Percentiles rank a stretch among this genome's conserved stretches.
Conservation (phyloP, 2,329 filamentous ascomycete genomes). For the Dactylellina sp. region DNA sequence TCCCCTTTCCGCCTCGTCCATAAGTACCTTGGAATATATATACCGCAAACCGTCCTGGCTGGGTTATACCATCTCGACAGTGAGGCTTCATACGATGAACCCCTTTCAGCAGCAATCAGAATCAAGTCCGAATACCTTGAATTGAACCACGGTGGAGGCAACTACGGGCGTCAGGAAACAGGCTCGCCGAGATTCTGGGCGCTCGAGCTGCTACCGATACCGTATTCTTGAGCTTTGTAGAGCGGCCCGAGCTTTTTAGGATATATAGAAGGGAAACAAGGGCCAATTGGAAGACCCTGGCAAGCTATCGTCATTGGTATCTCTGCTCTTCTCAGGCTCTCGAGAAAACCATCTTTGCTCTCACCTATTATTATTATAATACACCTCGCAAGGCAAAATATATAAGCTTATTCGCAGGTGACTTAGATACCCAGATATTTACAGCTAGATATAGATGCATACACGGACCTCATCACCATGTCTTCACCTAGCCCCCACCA, state of each 20-base stretch:
- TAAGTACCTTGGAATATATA: neutral
- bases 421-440: too few species aligned
- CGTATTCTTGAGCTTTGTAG: neutral
- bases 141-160: neutral
- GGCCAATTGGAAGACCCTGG: neutral
- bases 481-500: constrained; percentile 1
- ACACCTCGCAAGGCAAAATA: too few species aligned
- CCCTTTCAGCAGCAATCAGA: neutral
- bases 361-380: too few species aligned
- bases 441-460: neutral
- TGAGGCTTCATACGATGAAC: constrained; percentile 6
- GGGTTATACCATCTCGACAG: neutral
- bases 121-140: neutral
- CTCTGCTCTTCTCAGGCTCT: neutral
- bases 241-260: neutral
- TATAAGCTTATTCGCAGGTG: too few species aligned
- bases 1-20: neutral
- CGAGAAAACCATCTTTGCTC: neutral
- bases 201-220: neutral
- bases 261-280: neutral
- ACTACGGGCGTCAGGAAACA: neutral
- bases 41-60: neutral
- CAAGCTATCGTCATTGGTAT: neutral
- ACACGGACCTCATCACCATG: neutral
- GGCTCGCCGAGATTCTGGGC: neutral